Percentiles rank a stretch among this genome's conserved stretches.
These are phyloP conservation scores for Haberlea rhodopensis DNA, from an alignment of 257 asterid species.

Conservation along the genomic window DNA sequence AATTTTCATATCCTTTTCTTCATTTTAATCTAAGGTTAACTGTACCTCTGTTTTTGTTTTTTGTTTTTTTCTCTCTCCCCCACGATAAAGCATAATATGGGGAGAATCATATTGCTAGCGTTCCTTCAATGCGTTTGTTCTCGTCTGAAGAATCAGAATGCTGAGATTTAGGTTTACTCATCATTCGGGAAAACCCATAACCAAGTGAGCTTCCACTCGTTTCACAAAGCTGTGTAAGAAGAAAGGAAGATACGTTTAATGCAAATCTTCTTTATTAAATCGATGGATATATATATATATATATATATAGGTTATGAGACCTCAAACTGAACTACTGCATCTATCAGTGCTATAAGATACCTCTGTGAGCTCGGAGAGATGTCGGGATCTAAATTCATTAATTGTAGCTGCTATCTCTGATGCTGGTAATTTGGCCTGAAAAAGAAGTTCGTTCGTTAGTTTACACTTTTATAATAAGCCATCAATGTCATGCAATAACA, in stretches of 20 bases:
- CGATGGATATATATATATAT: background rate
- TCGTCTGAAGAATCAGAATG: constrained; percentile 64
- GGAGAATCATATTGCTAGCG: constrained; percentile 44
- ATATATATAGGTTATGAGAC: background rate
- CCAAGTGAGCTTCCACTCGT: constrained; percentile 94
- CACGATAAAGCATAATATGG: background rate
- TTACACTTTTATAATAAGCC: background rate
- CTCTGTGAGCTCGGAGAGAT: constrained; percentile 97
- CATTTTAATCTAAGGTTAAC: background rate
- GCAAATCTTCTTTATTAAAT: background rate
- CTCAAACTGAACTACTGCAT: background rate
- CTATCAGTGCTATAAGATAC: constrained; percentile 33
- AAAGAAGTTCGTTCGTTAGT: constrained; percentile 2
- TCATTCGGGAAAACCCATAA: constrained; percentile 68
- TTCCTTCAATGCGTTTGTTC: constrained; percentile 64
- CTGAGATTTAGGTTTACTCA: constrained; percentile 60
- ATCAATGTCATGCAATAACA: background rate
- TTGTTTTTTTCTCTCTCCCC: background rate
- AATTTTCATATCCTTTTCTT: constrained; percentile 19
- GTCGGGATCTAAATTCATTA: constrained; percentile 94
- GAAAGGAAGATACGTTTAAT: constrained; percentile 9
- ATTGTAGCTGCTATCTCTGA: constrained; percentile 93
- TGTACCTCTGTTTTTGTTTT: no score
- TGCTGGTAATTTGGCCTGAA: constrained; percentile 84
- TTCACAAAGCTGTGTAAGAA: constrained; percentile 63